phyloP scores from a whole-genome alignment of 805 yeast species.

The Pichia cephalocereana region DNA sequence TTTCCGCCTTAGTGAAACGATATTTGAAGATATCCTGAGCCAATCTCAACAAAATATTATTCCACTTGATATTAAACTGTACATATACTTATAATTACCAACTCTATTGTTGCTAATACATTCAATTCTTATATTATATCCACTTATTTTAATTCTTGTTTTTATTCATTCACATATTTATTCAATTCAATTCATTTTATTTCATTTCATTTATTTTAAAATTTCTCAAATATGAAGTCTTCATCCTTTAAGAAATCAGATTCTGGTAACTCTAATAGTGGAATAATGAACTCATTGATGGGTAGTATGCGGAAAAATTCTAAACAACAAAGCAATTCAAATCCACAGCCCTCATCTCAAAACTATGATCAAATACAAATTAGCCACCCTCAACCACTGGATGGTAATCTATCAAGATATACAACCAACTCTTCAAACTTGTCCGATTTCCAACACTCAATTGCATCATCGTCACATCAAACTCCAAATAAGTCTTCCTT shows the following conservation, averaged over 20 bases:
- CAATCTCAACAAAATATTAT: too few species aligned
- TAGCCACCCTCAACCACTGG: neutral
- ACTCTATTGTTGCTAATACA: neutral
- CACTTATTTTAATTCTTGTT: constrained; percentile 1
- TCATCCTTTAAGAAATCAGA: constrained; percentile 6
- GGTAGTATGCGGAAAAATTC: constrained; percentile 6
- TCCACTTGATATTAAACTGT: too few species aligned
- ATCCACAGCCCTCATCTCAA: neutral
- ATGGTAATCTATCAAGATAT: neutral
- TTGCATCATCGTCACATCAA: neutral
- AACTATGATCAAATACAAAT: neutral
- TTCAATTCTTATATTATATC: neutral
- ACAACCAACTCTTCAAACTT: neutral
- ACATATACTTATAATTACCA: too few species aligned
- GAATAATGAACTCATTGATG: constrained; percentile 9
- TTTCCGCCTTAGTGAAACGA: too few species aligned
- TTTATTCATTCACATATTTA: neutral
- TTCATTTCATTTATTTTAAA: neutral
- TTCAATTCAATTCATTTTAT: neutral
- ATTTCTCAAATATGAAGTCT: constrained; percentile 2
- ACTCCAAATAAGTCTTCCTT: neutral
- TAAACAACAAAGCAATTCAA: neutral
- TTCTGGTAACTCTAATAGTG: neutral
- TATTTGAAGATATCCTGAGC: too few species aligned
- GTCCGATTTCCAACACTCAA: neutral